These are phyloP conservation scores for Melampsora abietis-canadensis DNA, from an alignment of 1,284 basidiomycete species.

Conservation along the genomic window DNA sequence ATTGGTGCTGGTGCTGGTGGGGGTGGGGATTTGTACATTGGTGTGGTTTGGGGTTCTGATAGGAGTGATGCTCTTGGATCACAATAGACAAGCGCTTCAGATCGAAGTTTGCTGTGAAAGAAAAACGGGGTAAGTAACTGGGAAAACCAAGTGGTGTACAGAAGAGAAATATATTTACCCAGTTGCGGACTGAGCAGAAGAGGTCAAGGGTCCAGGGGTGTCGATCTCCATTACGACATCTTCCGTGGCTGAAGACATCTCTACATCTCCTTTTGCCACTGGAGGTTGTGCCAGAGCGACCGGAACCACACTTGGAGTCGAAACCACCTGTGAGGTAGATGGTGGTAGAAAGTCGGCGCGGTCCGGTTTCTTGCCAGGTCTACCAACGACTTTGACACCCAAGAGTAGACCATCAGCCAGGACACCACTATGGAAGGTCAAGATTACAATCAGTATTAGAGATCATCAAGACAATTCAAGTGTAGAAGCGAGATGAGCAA, in stretches of 20 bases:
- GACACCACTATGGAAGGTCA: constrained; percentile 19
- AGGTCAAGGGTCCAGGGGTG: neutral
- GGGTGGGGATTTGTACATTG: neutral
- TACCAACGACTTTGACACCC: constrained; percentile 25
- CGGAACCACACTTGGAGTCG: neutral
- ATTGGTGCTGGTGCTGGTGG: no score
- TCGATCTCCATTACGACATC: neutral
- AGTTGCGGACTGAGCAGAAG: neutral
- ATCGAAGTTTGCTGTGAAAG: constrained; percentile 15
- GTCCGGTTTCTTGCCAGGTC: constrained; percentile 23
- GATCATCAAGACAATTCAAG: neutral
- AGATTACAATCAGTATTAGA: neutral
- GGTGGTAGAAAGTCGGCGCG: constrained; percentile 20
- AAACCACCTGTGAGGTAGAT: neutral
- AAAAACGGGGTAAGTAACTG: neutral
- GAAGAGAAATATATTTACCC: neutral
- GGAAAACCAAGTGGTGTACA: neutral
- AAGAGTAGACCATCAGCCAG: constrained; percentile 22
- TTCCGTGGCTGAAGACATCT: neutral
- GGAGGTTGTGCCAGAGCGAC: neutral
- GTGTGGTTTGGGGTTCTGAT: constrained; percentile 9
- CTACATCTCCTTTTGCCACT: constrained; percentile 2
- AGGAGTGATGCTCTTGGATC: constrained; percentile 36
- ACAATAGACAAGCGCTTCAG: constrained; percentile 27
- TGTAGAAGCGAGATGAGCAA: neutral